Conservation (phyloP, 768 basidiomycete genomes). For the Baorangia bicolor region DNA sequence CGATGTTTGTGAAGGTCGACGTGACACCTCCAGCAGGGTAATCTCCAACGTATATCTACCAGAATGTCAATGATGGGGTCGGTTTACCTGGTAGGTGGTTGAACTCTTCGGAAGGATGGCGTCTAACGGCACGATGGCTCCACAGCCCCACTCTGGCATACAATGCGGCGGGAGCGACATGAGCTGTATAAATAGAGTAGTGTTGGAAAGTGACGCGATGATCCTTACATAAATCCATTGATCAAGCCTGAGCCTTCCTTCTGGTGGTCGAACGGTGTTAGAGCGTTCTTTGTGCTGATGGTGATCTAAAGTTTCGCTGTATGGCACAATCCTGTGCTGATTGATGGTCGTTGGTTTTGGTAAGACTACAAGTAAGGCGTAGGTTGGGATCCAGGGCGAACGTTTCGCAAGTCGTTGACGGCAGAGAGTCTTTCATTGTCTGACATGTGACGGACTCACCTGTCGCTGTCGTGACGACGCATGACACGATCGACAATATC, state of each 20-base stretch:
- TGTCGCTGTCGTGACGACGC: background rate
- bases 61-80: conserved; percentile 28
- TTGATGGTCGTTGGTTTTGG: background rate
- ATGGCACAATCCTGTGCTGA: background rate
- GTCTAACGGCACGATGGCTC: background rate
- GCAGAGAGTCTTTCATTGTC: no score
- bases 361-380: no score
- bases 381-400: no score
- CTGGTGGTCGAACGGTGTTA: background rate
- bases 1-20: conserved; percentile 42
- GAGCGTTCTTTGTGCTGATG: background rate
- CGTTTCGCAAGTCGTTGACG: no score
- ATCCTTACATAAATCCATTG: background rate
- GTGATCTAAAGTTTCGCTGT: background rate
- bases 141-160: background rate
- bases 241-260: background rate
- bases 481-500: background rate
- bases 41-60: conserved; percentile 28
- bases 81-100: conserved; percentile 24
- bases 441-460: background rate
- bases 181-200: background rate
- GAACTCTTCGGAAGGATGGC: background rate
- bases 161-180: background rate
- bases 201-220: background rate
- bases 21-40: conserved; percentile 33